Evolutionary conservation across 1,284 basidiomycete genomes (phyloP).

Genomic region (Retiboletus flavoniger): DNA sequence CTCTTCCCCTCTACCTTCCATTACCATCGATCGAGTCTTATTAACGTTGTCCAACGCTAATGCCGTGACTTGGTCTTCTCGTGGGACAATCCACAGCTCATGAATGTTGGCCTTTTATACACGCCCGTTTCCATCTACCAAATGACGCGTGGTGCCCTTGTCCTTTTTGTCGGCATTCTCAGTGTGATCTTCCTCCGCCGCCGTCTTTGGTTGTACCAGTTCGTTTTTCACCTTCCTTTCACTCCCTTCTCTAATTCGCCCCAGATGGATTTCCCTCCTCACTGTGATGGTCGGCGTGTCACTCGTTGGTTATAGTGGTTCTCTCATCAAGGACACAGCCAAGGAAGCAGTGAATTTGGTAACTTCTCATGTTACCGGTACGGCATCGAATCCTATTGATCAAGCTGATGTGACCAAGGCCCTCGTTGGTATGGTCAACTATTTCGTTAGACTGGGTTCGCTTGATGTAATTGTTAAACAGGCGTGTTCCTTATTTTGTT

Average conservation of each 20-base stretch:
- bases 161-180: conserved; percentile 93
- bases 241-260: conserved; percentile 11
- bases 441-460: conserved; percentile 1
- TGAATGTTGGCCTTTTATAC: conserved; percentile 94
- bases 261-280: conserved; percentile 86
- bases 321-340: conserved; percentile 74
- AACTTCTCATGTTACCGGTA: conserved; percentile 20
- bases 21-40: conserved; percentile 7
- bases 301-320: conserved; percentile 90
- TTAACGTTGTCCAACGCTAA: conserved; percentile 19
- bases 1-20: conserved; percentile 11
- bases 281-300: conserved; percentile 90
- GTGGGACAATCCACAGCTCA: conserved; percentile 54
- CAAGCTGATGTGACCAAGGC: conserved; percentile 62
- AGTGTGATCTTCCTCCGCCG: conserved; percentile 91
- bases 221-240: conserved; percentile 23
- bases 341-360: conserved; percentile 41
- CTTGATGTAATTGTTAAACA: conserved; percentile 27
- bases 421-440: conserved; percentile 55
- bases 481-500: conserved; percentile 91
- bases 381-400: conserved; percentile 44
- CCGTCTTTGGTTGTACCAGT: conserved; percentile 80
- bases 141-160: conserved; percentile 96
- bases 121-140: conserved; percentile 98
- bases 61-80: conserved; percentile 16